Evolutionary conservation across 2,329 filamentous ascomycete species (phyloP), one percentile per base, ranked within the genome.

Genomic region (Didymella glomerata): DNA sequence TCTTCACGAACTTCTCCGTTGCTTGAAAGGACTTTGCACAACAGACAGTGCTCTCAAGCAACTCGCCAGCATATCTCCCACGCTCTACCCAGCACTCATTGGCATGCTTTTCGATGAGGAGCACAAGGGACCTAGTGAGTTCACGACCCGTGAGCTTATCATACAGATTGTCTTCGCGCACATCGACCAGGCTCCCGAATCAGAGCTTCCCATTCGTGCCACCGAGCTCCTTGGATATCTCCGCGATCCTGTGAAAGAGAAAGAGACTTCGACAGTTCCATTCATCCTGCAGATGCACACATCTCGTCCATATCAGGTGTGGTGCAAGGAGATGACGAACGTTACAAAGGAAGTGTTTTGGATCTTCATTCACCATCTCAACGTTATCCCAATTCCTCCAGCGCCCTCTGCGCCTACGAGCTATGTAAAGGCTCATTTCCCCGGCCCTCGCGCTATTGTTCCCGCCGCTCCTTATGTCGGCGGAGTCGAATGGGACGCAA

Each of bases 291-390:
- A 93, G 61, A 98, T 98, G 88, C 90, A 91, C 68, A 88, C 89
- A 34, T 87, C 92, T 48, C 86, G 94, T 0, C 94, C 94, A 0
- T 99, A 97, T 77, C 90, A 92, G 32, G 86, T 96, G 2, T 99
- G 94, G 94, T 92, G 90, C 79, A 95, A 93, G 77, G 95, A 99
- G 78, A 88, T 94, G 18, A 89, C 89, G 60, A 93, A 91, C 69
- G 94, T 98, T 47, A 97, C 93, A 41, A 97, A 97, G 77, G 94
- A 99, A 76, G 94, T 98, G 27, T 99, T 99, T 76, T 99, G 94
- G 94, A 98, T 98, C 74, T 99, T 98, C 80, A 84, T 98, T 53
- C 94, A 98, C 78, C 91, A 96, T 68, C 83, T 96, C 57, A 98
- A 98, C 70, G 89, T 97, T 45, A 85, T 98, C 36, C 85, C 92